Percentiles rank a stretch among this genome's conserved stretches.
Conservation (phyloP, 1,139 yeast species). For the Pichia cactophila region DNA sequence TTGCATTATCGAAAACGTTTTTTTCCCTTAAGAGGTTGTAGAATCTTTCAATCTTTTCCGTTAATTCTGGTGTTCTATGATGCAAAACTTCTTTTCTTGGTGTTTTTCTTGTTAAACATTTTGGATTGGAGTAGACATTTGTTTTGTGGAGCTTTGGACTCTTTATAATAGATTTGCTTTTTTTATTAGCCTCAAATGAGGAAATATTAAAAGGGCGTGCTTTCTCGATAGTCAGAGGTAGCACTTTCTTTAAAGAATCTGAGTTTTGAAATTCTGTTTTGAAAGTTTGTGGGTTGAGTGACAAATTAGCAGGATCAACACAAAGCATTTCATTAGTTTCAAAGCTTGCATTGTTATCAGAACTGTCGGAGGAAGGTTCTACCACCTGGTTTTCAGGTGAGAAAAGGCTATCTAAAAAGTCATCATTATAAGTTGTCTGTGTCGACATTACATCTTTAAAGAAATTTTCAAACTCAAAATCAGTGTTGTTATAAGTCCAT, state of each 20-base stretch:
- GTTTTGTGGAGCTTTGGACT: not conserved
- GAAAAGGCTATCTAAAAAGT: not conserved
- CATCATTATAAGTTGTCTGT: not conserved
- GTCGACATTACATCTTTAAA: not conserved
- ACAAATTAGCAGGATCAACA: not conserved
- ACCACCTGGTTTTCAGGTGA: not conserved
- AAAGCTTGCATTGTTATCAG: not conserved
- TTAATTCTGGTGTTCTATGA: not conserved
- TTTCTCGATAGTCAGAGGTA: not conserved
- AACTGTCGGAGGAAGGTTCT: not conserved
- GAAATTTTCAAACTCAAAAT: not conserved
- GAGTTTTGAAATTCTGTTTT: not conserved
- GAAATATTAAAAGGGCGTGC: too few species aligned
- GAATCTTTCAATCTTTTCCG: not conserved
- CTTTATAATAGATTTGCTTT: too few species aligned
- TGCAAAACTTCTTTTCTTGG: not conserved
- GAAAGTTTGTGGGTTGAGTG: not conserved
- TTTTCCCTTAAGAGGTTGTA: not conserved
- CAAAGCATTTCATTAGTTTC: not conserved
- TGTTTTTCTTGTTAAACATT: not conserved
- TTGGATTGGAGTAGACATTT: not conserved
- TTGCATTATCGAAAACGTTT: not conserved
- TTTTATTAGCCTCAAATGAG: too few species aligned
- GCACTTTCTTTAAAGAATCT: too few species aligned
- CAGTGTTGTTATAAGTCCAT: not conserved